Evolutionary conservation across 331 rosid species (phyloP).

Genomic region (Stylosanthes scabra): DNA sequence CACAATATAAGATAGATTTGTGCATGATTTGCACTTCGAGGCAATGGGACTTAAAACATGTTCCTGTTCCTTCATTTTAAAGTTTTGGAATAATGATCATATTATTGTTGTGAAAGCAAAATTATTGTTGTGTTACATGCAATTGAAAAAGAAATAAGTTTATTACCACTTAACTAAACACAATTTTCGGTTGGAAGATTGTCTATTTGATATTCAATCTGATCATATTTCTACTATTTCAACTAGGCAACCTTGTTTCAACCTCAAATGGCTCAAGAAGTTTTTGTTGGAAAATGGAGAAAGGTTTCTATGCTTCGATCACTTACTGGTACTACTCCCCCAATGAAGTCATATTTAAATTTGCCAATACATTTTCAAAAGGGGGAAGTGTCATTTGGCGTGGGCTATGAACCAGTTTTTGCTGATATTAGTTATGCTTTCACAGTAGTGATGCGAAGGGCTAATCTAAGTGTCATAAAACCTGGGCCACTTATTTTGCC

Average conservation of each 20-base stretch:
- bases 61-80: neutral
- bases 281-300: conserved; percentile 91
- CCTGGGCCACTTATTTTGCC: conserved; percentile 65
- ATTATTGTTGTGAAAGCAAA: neutral
- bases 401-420: conserved; percentile 90
- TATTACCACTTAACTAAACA: neutral
- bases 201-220: conserved; percentile 19
- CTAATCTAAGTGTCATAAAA: conserved; percentile 77
- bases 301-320: conserved; percentile 96
- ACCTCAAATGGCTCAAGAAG: conserved; percentile 89
- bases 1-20: neutral
- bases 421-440: conserved; percentile 94
- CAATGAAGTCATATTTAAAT: conserved; percentile 82
- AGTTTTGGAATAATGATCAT: neutral
- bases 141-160: neutral
- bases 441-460: conserved; percentile 93
- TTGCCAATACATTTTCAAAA: conserved; percentile 81
- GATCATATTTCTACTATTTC: conserved; percentile 44
- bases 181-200: conserved; percentile 11
- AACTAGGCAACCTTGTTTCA: conserved; percentile 94
- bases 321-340: conserved; percentile 93
- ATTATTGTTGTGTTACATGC: conserved; percentile 24
- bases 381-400: conserved; percentile 85
- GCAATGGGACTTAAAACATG: neutral
- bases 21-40: neutral